A percentile compares a stretch with the other conserved stretches of the same genome.
phyloP scores from a whole-genome alignment of 306 rosid species.

The Fragaria vesca region DNA sequence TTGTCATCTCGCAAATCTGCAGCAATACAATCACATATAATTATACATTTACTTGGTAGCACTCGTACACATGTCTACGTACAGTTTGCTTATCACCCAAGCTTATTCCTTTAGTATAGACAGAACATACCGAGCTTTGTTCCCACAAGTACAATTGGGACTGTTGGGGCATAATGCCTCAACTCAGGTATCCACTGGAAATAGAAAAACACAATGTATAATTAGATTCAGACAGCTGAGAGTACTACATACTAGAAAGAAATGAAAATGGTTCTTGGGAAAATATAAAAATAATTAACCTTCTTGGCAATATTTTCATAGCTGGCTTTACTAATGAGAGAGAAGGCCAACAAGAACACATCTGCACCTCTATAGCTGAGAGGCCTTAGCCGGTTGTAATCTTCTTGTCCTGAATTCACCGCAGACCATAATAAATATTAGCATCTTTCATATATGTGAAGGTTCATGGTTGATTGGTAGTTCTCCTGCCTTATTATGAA shows the following conservation, averaged over 20 bases:
- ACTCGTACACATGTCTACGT: too few species aligned
- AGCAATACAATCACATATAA: conserved; percentile 1
- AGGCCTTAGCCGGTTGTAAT: conserved; percentile 93
- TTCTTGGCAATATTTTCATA: conserved; percentile 86
- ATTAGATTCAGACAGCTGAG: background rate
- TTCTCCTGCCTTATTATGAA: background rate
- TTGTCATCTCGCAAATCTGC: conserved; percentile 50
- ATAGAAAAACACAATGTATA: background rate
- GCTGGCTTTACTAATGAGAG: conserved; percentile 94
- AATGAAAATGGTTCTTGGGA: background rate
- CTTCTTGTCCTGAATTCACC: conserved; percentile 75
- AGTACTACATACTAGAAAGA: background rate
- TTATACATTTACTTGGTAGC: background rate
- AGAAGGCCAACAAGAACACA: conserved; percentile 89
- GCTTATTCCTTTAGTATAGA: background rate
- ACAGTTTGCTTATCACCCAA: background rate
- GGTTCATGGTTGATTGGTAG: background rate
- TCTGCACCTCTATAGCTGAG: conserved; percentile 95
- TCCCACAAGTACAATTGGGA: conserved; percentile 53
- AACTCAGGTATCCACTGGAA: conserved; percentile 52
- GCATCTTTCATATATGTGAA: conserved; percentile 1
- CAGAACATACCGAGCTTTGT: conserved; percentile 45
- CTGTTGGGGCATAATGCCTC: conserved; percentile 56
- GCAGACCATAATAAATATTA: background rate
- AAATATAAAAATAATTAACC: conserved; percentile 34